Percentiles rank a stretch among this genome's conserved stretches.
Evolutionary conservation across 441 rosid species (phyloP).

Genomic region (Gossypium schwendimanii): DNA sequence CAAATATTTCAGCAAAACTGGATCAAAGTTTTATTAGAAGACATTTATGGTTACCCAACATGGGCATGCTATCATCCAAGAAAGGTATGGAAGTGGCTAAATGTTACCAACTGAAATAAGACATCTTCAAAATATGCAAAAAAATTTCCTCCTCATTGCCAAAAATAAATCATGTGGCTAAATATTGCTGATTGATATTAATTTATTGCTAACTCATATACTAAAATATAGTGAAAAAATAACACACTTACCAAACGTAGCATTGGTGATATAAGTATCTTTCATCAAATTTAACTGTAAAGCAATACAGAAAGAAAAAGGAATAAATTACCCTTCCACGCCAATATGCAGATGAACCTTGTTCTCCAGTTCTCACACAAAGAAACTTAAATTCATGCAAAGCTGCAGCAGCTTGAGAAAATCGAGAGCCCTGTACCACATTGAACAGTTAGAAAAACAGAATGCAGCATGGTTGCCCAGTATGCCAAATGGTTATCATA

Average conservation of each 20-base stretch:
- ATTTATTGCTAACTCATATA: too few species aligned
- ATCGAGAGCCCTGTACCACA: constrained; percentile 65
- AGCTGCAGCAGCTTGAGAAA: constrained; percentile 85
- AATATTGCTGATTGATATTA: too few species aligned
- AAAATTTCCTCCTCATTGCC: too few species aligned
- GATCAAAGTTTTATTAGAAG: neutral
- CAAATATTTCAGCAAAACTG: neutral
- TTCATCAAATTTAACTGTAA: neutral
- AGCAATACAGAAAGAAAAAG: neutral
- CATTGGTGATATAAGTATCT: neutral
- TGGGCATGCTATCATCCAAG: neutral
- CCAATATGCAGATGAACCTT: constrained; percentile 52
- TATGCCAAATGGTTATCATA: constrained; percentile 25
- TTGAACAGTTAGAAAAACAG: constrained; percentile 16
- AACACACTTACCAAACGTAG: too few species aligned
- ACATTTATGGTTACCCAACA: neutral
- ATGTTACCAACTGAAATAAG: too few species aligned
- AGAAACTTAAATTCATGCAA: constrained; percentile 82
- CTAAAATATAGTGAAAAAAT: too few species aligned
- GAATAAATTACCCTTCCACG: constrained; percentile 67
- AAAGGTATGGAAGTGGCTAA: neutral
- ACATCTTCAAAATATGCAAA: too few species aligned
- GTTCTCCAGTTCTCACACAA: constrained; percentile 40
- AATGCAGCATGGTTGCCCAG: constrained; percentile 7
- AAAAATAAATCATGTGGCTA: too few species aligned